Evolutionary conservation across 208 protist genomes (phyloP), one percentile per base, ranked within the genome.

Genomic region (Leishmania martiniquensis): DNA sequence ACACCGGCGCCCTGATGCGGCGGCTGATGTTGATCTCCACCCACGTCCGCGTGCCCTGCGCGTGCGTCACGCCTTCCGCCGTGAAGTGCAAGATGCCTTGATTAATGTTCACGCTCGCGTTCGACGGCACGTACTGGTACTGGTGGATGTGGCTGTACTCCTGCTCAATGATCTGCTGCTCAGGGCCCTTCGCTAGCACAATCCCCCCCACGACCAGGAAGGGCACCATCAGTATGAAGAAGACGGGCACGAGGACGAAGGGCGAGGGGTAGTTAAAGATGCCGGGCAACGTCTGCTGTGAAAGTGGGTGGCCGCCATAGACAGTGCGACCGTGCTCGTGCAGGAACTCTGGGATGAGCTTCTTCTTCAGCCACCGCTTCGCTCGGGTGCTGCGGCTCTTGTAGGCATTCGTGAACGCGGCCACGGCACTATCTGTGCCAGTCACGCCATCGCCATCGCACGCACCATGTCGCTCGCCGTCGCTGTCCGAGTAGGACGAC

Each of bases 1-100:
- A 99, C 47, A 99, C 92, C 20, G 98, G 98, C 29, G 88, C 79
- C 57, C 94, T 76, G 75, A 99, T 92, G 62, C 73, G 81, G 37
- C 91, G 52, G 20, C 51, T 75, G 9, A 96, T 39, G 51, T 91
- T 81, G 34, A 97, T 84, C 39, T 57, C 20, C 9, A 96, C 77
- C 75, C 88, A 85, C 82, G 93, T 95, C 45, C 78, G 68, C n/a
- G 90, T 93, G 67, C 93, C 93, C 66, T 97, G 93, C 47, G 74
- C 42, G 74, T 92, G 78, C 34, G 76, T 87, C 22, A 75, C 75
- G 25, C 89, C 91, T 15, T 91, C 85, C 34, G 82, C 86, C 39
- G 68, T 84, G 62, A 97, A 97, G 1, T 25, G 80, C 22, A 83
- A 77, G 20, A 96, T 75, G 29, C 89, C 86, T 73, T 95, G 71